A percentile compares a stretch with the other conserved stretches of the same genome.
phyloP scores from a whole-genome alignment of 371 early-diverging fungal genomes.

The Mucor lusitanicus region DNA sequence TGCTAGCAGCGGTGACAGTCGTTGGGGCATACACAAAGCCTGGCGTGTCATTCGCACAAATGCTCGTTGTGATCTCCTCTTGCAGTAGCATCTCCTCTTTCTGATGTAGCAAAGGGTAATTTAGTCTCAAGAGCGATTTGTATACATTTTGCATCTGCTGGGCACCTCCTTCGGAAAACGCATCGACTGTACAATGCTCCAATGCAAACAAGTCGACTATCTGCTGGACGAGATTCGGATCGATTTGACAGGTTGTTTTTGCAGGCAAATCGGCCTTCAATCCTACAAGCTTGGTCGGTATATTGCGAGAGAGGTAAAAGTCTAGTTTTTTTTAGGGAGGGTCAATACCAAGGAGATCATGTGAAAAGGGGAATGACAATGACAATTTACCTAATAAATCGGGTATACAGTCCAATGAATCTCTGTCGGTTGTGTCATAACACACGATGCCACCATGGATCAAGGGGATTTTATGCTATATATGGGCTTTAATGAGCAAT shows the following conservation, averaged over 20 bases:
- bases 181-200: conserved; percentile 26
- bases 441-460: conserved; percentile 43
- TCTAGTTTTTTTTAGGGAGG: conserved; percentile 19
- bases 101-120: conserved; percentile 7
- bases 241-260: conserved; percentile 20
- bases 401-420: conserved; percentile 36
- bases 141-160: conserved; percentile 28
- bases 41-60: background rate
- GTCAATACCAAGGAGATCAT: background rate
- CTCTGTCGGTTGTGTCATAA: conserved; percentile 36
- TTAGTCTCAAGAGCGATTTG: conserved; percentile 14
- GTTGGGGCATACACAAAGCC: conserved; percentile 42
- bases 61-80: background rate
- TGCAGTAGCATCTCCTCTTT: background rate
- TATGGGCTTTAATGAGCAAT: background rate
- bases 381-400: conserved; percentile 40
- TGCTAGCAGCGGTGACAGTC: background rate
- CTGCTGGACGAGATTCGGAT: conserved; percentile 24
- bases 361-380: conserved; percentile 6
- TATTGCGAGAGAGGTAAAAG: conserved; percentile 28
- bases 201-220: conserved; percentile 28
- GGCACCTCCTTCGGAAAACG: conserved; percentile 33
- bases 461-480: conserved; percentile 12
- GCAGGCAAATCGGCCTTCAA: conserved; percentile 31
- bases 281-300: conserved; percentile 38